Conservation (phyloP, 2,329 filamentous ascomycete species). For the Davidsoniella eucalypti region DNA sequence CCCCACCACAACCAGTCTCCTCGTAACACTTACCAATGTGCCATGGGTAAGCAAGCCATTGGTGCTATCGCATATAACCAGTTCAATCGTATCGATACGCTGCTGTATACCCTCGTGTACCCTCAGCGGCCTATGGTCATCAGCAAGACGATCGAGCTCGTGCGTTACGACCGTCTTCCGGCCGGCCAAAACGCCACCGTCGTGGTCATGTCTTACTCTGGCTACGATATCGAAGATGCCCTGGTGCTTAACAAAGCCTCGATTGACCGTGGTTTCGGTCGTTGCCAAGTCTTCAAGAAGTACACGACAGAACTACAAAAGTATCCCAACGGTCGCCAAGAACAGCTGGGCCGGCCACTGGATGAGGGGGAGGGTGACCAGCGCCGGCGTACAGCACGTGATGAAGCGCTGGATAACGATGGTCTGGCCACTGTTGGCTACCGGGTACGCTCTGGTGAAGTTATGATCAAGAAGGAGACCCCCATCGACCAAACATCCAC, state of each 20-base stretch:
- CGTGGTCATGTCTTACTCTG: conserved; percentile 97
- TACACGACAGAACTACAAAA: conserved; percentile 73
- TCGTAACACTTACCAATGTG: conserved; percentile 86
- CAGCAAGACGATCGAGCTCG: conserved; percentile 87
- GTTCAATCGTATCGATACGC: conserved; percentile 88
- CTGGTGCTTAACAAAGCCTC: conserved; percentile 94
- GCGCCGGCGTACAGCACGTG: conserved; percentile 46
- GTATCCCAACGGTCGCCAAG: conserved; percentile 65
- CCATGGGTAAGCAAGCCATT: conserved; percentile 94
- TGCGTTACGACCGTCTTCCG: conserved; percentile 92
- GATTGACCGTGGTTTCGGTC: conserved; percentile 83
- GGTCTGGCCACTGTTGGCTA: conserved; percentile 79
- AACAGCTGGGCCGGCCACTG: conserved; percentile 43
- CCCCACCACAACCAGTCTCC: conserved; percentile 98
- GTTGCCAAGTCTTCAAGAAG: conserved; percentile 97
- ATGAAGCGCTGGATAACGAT: conserved; percentile 63
- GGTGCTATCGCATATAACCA: conserved; percentile 94
- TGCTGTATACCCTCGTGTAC: conserved; percentile 93
- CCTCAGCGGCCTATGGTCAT: conserved; percentile 96
- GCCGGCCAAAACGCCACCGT: conserved; percentile 95
- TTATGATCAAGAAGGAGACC: conserved; percentile 79
- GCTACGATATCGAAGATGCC: conserved; percentile 98
- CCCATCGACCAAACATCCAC: conserved; percentile 63
- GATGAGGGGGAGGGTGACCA: conserved; percentile 44
- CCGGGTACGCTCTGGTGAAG: conserved; percentile 60